Evolutionary conservation across 75 land plant genomes (phyloP), one percentile per base, ranked within the genome.

Genomic region (Larix kaempferi): DNA sequence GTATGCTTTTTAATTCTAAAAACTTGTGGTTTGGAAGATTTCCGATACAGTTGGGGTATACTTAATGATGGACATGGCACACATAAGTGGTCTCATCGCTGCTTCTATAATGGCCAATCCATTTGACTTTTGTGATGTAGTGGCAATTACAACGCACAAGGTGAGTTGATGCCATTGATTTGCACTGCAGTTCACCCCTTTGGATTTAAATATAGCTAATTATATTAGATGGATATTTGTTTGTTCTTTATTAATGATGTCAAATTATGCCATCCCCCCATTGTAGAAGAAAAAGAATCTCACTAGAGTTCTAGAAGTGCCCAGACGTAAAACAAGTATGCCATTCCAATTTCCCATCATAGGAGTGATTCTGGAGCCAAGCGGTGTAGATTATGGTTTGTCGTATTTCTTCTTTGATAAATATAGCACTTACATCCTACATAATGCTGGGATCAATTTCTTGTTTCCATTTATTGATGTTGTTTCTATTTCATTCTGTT

Each of bases 61-160:
- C 58, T 88, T 95, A 7, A 93, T 95, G 96, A 91, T 91, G 96
- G 98, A 95, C 75, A 95, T 95, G 98, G 98, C 98, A 77, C 96
- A 95, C 71, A 95, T 95, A 15, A 93, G 96, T 91, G 96, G 98
- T 4, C 91, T 95, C 58, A 90, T 95, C 74, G 91, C 96, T 80
- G 98, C 98, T 62, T 86, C 86, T 44, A 92, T 93, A 8, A 44
- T 44, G 74, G 85, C 81, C 67, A 85, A 91, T 79, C 98, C 98
- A 25, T 95, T 95, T 79, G 92, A 93, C 55, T 93, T 82, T 66
- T 90, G 94, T 87, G 98, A 95, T 85, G 83, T 95, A 76, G 98
- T 95, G 52, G 93, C 98, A 54, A 93, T 94, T 29, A 95, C 96
- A 6, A 91, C 96, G 49, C 96, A 95, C 82, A 93, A 95, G 95